A percentile compares a stretch with the other conserved stretches of the same genome.
Evolutionary conservation across 768 basidiomycete species (phyloP).

Genomic region (Leccinum boreale): DNA sequence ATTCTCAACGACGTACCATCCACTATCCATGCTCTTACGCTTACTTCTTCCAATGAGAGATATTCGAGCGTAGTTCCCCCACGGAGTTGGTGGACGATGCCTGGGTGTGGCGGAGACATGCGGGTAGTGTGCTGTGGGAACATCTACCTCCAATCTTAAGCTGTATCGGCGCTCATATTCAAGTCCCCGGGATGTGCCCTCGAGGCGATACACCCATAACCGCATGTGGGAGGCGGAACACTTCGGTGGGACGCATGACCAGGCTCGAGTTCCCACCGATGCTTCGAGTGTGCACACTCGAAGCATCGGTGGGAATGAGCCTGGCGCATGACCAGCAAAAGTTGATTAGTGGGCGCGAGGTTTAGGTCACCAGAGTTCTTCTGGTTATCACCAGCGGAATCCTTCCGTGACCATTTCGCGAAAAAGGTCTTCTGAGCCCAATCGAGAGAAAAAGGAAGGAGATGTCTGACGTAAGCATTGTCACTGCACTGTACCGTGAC

Average conservation of each 20-base stretch:
- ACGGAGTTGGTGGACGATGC: slow-evolving; percentile 32
- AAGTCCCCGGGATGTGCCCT: not conserved
- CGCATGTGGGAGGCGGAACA: slow-evolving; percentile 4
- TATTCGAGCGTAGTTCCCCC: slow-evolving; percentile 24
- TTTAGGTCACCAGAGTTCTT: not conserved
- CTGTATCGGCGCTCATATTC: slow-evolving; percentile 3
- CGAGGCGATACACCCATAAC: not conserved
- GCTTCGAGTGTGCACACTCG: too few relatives aligned
- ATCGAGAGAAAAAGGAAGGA: too few relatives aligned
- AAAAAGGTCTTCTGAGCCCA: not conserved
- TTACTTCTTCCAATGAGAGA: slow-evolving; percentile 42
- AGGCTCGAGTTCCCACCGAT: too few relatives aligned
- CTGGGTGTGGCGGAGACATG: slow-evolving; percentile 20
- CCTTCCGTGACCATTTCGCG: not conserved
- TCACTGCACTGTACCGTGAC: too few relatives aligned
- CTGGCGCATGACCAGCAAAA: not conserved
- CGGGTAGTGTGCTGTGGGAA: slow-evolving; percentile 5
- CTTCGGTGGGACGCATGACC: slow-evolving; percentile 1
- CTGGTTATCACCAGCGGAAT: slow-evolving; percentile 13
- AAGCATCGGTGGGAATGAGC: too few relatives aligned
- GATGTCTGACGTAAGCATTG: not conserved
- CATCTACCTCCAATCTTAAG: not conserved
- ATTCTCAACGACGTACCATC: slow-evolving; percentile 33
- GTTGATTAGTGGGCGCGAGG: too few relatives aligned
- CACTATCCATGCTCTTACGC: slow-evolving; percentile 38